Percentiles rank a stretch among this genome's conserved stretches.
phyloP scores from a whole-genome alignment of 192 early-diverging fungal species.

The Coemansia sp. region DNA sequence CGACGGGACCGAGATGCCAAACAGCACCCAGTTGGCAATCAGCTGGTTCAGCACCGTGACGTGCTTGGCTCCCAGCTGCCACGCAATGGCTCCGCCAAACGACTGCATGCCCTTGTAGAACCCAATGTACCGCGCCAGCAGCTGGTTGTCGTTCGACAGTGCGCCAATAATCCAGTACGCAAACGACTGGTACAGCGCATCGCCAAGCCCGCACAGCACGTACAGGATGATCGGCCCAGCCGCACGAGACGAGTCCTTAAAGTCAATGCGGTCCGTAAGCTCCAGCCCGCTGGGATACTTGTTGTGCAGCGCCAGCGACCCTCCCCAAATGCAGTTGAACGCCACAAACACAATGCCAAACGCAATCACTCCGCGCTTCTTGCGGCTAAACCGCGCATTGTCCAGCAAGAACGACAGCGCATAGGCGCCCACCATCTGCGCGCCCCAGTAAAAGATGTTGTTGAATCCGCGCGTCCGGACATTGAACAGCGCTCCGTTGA shows the following conservation, averaged over 20 bases:
- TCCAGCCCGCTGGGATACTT: conserved; percentile 42
- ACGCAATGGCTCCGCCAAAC: conserved; percentile 66
- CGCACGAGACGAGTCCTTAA: conserved; percentile 47
- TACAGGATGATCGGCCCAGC: conserved; percentile 66
- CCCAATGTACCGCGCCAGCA: conserved; percentile 69
- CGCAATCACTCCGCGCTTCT: conserved; percentile 60
- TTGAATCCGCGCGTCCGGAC: conserved; percentile 73
- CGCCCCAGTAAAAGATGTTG: conserved; percentile 77
- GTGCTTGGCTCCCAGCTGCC: conserved; percentile 63
- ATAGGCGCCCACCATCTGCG: conserved; percentile 72
- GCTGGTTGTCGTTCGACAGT: conserved; percentile 73
- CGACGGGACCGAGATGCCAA: conserved; percentile 49
- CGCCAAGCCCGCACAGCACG: conserved; percentile 68
- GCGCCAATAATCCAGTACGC: conserved; percentile 86
- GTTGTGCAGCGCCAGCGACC: conserved; percentile 59
- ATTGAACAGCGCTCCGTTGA: conserved; percentile 69
- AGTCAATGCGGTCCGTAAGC: conserved; percentile 39
- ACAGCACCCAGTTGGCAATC: conserved; percentile 58
- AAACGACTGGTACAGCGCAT: conserved; percentile 79
- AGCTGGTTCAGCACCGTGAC: conserved; percentile 48
- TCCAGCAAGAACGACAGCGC: conserved; percentile 68
- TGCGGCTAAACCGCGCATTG: conserved; percentile 51
- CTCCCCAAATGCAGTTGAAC: conserved; percentile 64
- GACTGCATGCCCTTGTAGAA: conserved; percentile 93
- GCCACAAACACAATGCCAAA: conserved; percentile 46